phyloP scores from a whole-genome alignment of 2,329 filamentous ascomycete genomes.

The Epichloe festucae region DNA sequence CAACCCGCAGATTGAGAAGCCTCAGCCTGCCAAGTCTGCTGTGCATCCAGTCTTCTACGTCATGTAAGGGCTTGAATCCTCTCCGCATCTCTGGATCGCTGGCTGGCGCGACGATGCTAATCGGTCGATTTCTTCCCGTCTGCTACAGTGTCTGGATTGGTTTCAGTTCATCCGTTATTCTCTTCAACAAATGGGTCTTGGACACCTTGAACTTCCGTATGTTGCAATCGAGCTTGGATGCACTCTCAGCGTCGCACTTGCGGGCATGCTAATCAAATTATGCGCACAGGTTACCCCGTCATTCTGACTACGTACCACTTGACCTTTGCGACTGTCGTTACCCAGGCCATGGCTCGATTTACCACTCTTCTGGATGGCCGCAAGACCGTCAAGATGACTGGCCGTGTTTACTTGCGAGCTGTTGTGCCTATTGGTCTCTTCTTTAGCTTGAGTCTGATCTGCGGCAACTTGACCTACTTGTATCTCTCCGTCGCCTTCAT shows the following conservation, averaged over 20 bases:
- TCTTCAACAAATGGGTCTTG: constrained; percentile 99
- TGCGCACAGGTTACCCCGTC: constrained; percentile 48
- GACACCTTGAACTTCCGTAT: constrained; percentile 65
- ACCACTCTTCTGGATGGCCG: constrained; percentile 84
- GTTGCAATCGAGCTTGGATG: constrained; percentile 6
- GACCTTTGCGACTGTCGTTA: constrained; percentile 84
- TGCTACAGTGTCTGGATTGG: constrained; percentile 72
- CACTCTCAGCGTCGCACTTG: not conserved
- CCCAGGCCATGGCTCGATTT: constrained; percentile 81
- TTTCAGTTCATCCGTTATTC: constrained; percentile 84
- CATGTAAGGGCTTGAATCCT: constrained; percentile 31
- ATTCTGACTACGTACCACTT: constrained; percentile 95
- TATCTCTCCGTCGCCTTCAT: constrained; percentile 95
- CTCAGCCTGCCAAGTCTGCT: constrained; percentile 46
- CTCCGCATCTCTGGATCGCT: not conserved
- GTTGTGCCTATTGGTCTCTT: constrained; percentile 92
- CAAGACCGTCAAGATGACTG: constrained; percentile 95
- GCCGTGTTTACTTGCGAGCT: constrained; percentile 79
- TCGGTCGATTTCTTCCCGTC: not conserved
- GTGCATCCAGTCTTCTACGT: constrained; percentile 84
- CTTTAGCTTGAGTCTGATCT: constrained; percentile 93
- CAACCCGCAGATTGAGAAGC: constrained; percentile 64
- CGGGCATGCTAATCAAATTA: not conserved
- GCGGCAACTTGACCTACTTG: constrained; percentile 88
- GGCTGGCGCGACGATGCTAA: not conserved